A percentile compares a stretch with the other conserved stretches of the same genome.
phyloP scores from a whole-genome alignment of 2,329 filamentous ascomycete genomes.

The Cladobotryum mycophilum region DNA sequence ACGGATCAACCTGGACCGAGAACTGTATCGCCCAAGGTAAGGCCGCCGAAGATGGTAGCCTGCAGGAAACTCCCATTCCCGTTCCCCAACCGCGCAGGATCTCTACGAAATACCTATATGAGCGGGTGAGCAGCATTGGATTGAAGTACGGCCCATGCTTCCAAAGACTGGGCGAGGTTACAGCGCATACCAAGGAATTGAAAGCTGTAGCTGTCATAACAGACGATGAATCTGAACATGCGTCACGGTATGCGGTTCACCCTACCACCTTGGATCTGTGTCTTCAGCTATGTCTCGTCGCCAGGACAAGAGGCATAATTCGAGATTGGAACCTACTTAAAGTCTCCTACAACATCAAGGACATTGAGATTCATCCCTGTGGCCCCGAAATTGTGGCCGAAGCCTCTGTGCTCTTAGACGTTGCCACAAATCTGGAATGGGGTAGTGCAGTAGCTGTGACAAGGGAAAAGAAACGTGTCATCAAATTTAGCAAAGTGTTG shows the following conservation, averaged over 20 bases:
- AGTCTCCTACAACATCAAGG: constrained; percentile 1
- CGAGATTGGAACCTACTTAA: not conserved
- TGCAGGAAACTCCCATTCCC: not conserved
- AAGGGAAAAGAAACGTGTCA: not conserved
- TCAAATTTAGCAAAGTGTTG: not conserved
- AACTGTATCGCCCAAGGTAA: constrained; percentile 9
- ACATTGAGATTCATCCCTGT: constrained; percentile 2
- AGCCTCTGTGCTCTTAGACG: not conserved
- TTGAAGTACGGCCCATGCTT: too few species aligned
- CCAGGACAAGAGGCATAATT: not conserved
- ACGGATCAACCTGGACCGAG: constrained; percentile 9
- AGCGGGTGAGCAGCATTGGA: too few species aligned
- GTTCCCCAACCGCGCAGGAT: not conserved
- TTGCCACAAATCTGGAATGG: not conserved
- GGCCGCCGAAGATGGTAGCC: not conserved
- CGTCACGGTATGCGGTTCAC: too few species aligned
- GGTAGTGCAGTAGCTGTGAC: not conserved
- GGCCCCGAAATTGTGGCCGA: not conserved
- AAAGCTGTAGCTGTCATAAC: not conserved
- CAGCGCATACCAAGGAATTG: too few species aligned
- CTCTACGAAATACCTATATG: not conserved
- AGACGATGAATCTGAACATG: not conserved
- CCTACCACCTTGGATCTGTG: too few species aligned
- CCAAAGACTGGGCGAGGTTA: too few species aligned
- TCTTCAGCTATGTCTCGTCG: too few species aligned